Base-by-base conservation (phyloP, 805 yeast genomes). In the Yamadazyma laniorum region DNA sequence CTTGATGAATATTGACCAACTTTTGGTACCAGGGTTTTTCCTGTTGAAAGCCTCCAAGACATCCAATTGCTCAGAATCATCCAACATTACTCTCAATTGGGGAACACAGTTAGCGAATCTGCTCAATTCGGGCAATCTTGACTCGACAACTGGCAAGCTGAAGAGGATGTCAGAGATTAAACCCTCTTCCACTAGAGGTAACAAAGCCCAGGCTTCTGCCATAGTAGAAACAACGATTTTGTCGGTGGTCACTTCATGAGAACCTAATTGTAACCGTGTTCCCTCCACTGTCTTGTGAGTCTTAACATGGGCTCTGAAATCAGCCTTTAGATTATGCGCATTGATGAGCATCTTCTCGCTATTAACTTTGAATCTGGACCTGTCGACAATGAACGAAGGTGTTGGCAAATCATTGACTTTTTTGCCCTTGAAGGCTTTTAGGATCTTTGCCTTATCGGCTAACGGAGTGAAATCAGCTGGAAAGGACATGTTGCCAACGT, bases 211-310 rank as follows among this genome's bases (percentile, higher is more conserved):
- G 1, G 84, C 85, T 59, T 85, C 95, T 37, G 63, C 65, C 29
- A 83, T 50, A 1, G 93, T 85, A 1, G 89, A 81, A 2, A 83
- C 85, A 3, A 85, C 79, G 18, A 83, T 69, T 32, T 72, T 66
- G 34, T 67, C 64, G 14, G 79, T 68, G 22, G 54, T 59, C n/a
- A 34, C 40, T 1, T 67, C 62, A n/a, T 44, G 32, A 1, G 52
- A 36, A 4, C 70, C 72, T 53, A 81, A 54, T 58, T 81, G 85
- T 29, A 74, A 55, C 16, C 56, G 49, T 2, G 79, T 63, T 5
- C 85, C 89, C 47, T 80, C 83, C 7, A 66, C 46, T 1, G 85
- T 73, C 55, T 85, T 85, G 55, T 82, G 89, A 0, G 93, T 85
- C 57, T 85, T 85, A 16, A 85, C 78, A 53, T 84, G 89, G 3